Percentiles rank a stretch among this genome's conserved stretches.
Evolutionary conservation across 495 filamentous ascomycete genomes (phyloP).

Genomic region (Podospora comata): DNA sequence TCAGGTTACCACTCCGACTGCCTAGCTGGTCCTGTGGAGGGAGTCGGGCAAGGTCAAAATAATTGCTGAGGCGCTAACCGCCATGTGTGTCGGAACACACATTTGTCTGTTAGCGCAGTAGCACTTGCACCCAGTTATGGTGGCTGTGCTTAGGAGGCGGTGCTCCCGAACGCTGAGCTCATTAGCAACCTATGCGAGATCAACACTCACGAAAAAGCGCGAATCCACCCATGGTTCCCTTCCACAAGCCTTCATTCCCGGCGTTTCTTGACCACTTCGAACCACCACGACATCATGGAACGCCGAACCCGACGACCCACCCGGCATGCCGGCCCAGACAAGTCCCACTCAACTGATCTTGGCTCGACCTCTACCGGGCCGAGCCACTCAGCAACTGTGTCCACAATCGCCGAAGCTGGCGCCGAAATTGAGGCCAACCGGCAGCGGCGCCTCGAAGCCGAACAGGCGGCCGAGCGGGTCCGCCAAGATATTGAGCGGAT

Average conservation of each 20-base stretch:
- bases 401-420: background rate
- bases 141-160: too few species aligned
- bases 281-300: background rate
- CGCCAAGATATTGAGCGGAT: slow-evolving; percentile 1
- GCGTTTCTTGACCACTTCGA: background rate
- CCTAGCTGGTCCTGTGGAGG: background rate
- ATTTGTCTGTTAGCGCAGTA: too few species aligned
- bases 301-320: background rate
- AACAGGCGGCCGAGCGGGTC: background rate
- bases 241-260: too few species aligned
- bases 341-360: background rate
- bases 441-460: background rate
- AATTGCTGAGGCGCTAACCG: too few species aligned
- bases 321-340: background rate
- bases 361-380: background rate
- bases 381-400: background rate
- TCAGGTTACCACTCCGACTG: background rate
- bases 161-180: too few species aligned
- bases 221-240: too few species aligned
- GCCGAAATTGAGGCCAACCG: background rate
- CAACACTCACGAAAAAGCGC: too few species aligned
- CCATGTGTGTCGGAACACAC: too few species aligned
- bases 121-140: too few species aligned
- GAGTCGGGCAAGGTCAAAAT: too few species aligned
- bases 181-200: too few species aligned